These are phyloP conservation scores for Aegilops bicornis DNA, from an alignment of 176 grass and related monocot genomes.

Conservation along the genomic window DNA sequence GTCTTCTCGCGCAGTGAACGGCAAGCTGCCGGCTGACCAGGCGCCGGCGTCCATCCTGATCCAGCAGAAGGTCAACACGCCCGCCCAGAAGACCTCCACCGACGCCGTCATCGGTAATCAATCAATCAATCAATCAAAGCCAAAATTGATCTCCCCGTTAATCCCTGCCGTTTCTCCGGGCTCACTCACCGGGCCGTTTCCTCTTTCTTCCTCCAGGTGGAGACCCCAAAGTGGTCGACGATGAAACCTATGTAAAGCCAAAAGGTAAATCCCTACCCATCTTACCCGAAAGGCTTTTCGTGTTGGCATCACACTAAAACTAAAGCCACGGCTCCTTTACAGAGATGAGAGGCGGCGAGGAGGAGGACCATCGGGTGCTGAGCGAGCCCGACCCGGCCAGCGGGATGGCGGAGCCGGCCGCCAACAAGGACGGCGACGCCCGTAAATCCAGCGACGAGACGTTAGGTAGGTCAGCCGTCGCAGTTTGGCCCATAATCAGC, in stretches of 20 bases:
- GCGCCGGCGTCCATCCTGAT: slow-evolving; percentile 44
- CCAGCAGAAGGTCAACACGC: slow-evolving; percentile 32
- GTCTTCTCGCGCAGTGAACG: slow-evolving; percentile 38
- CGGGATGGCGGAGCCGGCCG: slow-evolving; percentile 34
- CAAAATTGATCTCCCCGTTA: background rate
- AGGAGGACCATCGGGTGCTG: slow-evolving; percentile 39
- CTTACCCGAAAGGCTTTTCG: background rate
- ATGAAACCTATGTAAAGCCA: slow-evolving; percentile 36
- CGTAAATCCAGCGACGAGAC: background rate
- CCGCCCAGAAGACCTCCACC: background rate
- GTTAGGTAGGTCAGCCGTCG: slow-evolving; percentile 47
- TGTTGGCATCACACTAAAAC: background rate
- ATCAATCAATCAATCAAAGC: no score
- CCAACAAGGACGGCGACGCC: slow-evolving; percentile 6
- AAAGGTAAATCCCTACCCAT: slow-evolving; percentile 20
- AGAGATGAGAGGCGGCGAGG: slow-evolving; percentile 20
- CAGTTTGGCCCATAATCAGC: slow-evolving; percentile 24
- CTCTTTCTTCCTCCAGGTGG: slow-evolving; percentile 8
- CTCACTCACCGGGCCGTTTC: background rate
- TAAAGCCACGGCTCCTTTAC: background rate
- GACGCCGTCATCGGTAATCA: slow-evolving; percentile 33
- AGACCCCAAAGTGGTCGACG: slow-evolving; percentile 51
- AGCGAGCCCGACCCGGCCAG: slow-evolving; percentile 54
- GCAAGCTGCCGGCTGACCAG: slow-evolving; percentile 54
- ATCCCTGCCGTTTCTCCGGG: background rate